phyloP scores from a whole-genome alignment of 2,329 filamentous ascomycete species.

The Exophiala sp. region DNA sequence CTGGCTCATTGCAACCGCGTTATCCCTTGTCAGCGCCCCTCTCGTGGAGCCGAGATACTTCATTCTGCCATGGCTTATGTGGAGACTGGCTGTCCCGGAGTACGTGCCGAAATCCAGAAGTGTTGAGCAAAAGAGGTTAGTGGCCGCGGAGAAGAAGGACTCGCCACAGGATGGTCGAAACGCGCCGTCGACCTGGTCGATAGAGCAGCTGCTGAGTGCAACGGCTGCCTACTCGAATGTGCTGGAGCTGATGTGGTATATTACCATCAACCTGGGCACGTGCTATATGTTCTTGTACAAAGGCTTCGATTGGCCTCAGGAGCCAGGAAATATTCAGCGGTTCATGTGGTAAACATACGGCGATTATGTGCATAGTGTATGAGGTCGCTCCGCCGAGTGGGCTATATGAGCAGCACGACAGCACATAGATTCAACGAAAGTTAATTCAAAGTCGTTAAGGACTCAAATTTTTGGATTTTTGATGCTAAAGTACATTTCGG shows the following conservation, averaged over 20 bases:
- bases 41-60: slow-evolving; percentile 95
- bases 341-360: slow-evolving; percentile 53
- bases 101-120: slow-evolving; percentile 6
- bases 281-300: slow-evolving; percentile 56
- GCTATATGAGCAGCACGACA: too few species aligned
- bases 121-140: not conserved
- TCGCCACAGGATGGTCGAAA: slow-evolving; percentile 27
- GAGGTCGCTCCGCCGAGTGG: too few species aligned
- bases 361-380: too few species aligned
- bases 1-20: slow-evolving; percentile 65
- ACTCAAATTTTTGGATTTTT: too few species aligned
- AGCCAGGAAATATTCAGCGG: slow-evolving; percentile 56
- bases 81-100: slow-evolving; percentile 69
- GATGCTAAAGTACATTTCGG: too few species aligned
- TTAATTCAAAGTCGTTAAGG: too few species aligned
- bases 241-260: slow-evolving; percentile 57
- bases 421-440: too few species aligned
- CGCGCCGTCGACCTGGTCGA: slow-evolving; percentile 22
- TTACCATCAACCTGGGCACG: slow-evolving; percentile 51
- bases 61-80: slow-evolving; percentile 91
- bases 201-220: slow-evolving; percentile 28
- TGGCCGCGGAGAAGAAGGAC: slow-evolving; percentile 1
- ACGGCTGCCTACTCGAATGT: slow-evolving; percentile 34
- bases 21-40: slow-evolving; percentile 82
- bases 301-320: slow-evolving; percentile 57